These are phyloP conservation scores for Aphanoascus verrucosus DNA, from an alignment of 2,329 filamentous ascomycete genomes.

Conservation along the genomic window DNA sequence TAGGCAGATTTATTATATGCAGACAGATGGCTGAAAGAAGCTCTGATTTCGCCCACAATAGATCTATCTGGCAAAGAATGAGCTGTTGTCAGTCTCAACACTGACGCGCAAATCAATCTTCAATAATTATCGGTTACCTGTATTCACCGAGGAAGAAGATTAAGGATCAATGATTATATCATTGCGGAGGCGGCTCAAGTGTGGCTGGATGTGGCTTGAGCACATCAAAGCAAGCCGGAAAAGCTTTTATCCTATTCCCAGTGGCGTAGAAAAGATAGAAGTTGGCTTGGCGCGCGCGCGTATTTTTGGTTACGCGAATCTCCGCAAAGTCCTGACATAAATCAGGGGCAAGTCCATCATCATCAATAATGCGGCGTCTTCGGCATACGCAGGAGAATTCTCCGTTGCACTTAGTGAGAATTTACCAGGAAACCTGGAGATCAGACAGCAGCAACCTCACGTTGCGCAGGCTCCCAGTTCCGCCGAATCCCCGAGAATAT, in stretches of 20 bases:
- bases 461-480: not conserved
- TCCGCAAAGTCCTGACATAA: too few species aligned
- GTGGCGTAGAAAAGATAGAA: too few species aligned
- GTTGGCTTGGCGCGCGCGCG: too few species aligned
- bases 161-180: too few species aligned
- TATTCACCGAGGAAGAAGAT: conserved; percentile 11
- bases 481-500: not conserved
- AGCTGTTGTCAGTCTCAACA: conserved; percentile 12
- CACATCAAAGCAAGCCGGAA: too few species aligned
- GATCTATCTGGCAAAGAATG: conserved; percentile 12
- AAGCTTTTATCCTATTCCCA: too few species aligned
- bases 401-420: not conserved
- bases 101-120: conserved; percentile 10
- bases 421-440: not conserved
- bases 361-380: too few species aligned
- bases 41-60: conserved; percentile 12
- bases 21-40: conserved; percentile 5
- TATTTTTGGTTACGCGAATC: too few species aligned
- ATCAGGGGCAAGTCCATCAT: too few species aligned
- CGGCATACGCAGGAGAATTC: not conserved
- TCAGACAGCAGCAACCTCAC: not conserved
- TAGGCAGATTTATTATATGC: not conserved
- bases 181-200: too few species aligned
- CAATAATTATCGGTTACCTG: conserved; percentile 8
- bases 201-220: too few species aligned